These are phyloP conservation scores for Monosporascus sp. DNA, from an alignment of 2,329 filamentous ascomycete genomes.

Conservation along the genomic window DNA sequence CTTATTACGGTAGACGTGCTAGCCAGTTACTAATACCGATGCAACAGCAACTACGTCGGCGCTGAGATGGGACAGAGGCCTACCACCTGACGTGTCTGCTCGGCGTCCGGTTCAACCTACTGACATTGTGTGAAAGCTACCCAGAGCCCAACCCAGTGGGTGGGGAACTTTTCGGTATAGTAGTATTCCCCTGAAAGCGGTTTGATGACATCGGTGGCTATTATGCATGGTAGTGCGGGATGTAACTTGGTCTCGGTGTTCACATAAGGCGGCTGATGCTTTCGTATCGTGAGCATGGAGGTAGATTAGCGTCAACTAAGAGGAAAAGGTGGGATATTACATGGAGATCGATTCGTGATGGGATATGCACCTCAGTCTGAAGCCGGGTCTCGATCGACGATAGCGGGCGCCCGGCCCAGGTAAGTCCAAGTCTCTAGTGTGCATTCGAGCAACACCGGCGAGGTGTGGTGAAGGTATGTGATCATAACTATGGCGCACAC, in stretches of 20 bases:
- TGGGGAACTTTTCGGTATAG: conserved; percentile 39
- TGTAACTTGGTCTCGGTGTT: conserved; percentile 29
- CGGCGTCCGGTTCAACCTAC: conserved; percentile 38
- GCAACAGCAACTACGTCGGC: not conserved
- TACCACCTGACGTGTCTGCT: conserved; percentile 12
- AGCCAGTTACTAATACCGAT: not conserved
- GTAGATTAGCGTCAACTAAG: conserved; percentile 25
- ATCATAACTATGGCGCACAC: conserved; percentile 52
- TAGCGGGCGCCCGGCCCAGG: conserved; percentile 54
- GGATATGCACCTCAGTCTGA: conserved; percentile 56
- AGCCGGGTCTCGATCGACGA: conserved; percentile 60
- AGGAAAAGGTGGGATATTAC: conserved; percentile 60
- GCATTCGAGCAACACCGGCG: conserved; percentile 41
- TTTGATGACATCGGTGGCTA: conserved; percentile 52
- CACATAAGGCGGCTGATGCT: conserved; percentile 4
- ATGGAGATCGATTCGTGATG: conserved; percentile 62
- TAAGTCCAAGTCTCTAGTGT: conserved; percentile 54
- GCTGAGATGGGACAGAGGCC: conserved; percentile 1
- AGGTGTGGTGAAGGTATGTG: conserved; percentile 68
- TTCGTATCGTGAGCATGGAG: not conserved
- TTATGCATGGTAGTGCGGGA: conserved; percentile 57
- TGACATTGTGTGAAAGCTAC: conserved; percentile 40
- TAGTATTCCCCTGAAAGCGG: conserved; percentile 52
- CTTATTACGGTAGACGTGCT: not conserved
- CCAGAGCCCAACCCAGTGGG: conserved; percentile 41